These are phyloP conservation scores for Neonectria coccinea DNA, from an alignment of 2,329 filamentous ascomycete species.

Conservation along the genomic window DNA sequence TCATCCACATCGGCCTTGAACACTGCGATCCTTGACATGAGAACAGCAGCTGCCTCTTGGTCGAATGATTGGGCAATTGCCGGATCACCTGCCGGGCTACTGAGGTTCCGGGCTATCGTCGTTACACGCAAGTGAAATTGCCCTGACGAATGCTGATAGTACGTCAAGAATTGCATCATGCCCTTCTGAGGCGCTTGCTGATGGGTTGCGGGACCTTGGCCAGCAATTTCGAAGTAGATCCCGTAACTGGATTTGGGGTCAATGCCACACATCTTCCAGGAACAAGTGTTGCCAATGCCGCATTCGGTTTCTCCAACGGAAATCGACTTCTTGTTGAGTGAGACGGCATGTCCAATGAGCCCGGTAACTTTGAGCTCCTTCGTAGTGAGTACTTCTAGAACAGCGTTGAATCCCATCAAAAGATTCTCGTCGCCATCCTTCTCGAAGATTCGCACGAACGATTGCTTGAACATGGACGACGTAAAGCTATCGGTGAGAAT, in stretches of 20 bases:
- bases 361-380: slow-evolving; percentile 99
- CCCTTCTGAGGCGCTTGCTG: slow-evolving; percentile 90
- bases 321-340: slow-evolving; percentile 96
- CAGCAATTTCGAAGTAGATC: slow-evolving; percentile 97
- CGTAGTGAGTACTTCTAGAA: slow-evolving; percentile 93
- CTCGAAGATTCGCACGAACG: slow-evolving; percentile 96
- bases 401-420: slow-evolving; percentile 97
- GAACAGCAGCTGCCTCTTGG: slow-evolving; percentile 94
- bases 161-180: slow-evolving; percentile 98
- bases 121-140: slow-evolving; percentile 97
- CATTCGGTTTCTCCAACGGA: slow-evolving; percentile 98
- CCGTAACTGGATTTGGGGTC: slow-evolving; percentile 94
- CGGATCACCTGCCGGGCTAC: slow-evolving; percentile 92
- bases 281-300: slow-evolving; percentile 97
- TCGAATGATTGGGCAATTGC: slow-evolving; percentile 97
- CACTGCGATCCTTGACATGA: slow-evolving; percentile 99
- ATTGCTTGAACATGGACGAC: slow-evolving; percentile 99
- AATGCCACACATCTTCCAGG: slow-evolving; percentile 99
- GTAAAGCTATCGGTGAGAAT: slow-evolving; percentile 98
- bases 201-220: slow-evolving; percentile 87
- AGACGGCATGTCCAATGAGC: slow-evolving; percentile 95
- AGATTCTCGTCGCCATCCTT: slow-evolving; percentile 96
- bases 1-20: slow-evolving; percentile 99
- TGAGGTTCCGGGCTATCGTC: slow-evolving; percentile 90
- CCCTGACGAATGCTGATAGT: slow-evolving; percentile 97